Conservation (phyloP, 257 asterid species). For the Nicotiana sylvestris region DNA sequence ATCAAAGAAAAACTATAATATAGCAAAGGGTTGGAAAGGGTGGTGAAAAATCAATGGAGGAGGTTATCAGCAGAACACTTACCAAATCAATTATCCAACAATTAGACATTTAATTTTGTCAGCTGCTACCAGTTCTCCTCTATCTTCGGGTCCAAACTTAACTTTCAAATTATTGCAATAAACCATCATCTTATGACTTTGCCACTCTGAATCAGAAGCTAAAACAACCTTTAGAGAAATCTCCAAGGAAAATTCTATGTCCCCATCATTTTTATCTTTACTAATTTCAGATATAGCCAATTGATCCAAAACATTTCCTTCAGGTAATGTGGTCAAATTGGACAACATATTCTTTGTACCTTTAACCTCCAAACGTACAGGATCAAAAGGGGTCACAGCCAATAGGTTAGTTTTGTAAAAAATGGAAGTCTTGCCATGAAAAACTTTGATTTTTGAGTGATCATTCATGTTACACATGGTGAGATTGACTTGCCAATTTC, state of each 20-base stretch:
- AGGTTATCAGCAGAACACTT: not conserved
- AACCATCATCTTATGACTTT: conserved; percentile 21
- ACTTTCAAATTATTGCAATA: conserved; percentile 39
- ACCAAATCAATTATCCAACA: not conserved
- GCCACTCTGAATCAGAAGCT: conserved; percentile 8
- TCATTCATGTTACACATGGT: conserved; percentile 27
- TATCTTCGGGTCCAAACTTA: conserved; percentile 19
- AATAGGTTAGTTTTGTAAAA: conserved; percentile 31
- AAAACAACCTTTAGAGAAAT: conserved; percentile 25
- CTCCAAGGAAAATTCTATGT: conserved; percentile 31
- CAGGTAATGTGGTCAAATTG: conserved; percentile 10
- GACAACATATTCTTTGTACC: not conserved
- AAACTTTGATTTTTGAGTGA: conserved; percentile 14
- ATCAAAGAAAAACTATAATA: no score
- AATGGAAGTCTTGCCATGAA: conserved; percentile 23
- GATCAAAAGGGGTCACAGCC: conserved; percentile 20
- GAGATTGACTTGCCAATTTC: conserved; percentile 27
- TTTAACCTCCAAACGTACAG: conserved; percentile 14
- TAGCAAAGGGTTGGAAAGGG: not conserved
- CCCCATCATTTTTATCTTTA: conserved; percentile 15
- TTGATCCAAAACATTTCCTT: not conserved
- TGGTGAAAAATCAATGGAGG: not conserved
- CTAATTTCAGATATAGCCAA: conserved; percentile 10
- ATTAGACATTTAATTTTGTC: conserved; percentile 21
- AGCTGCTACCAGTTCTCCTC: conserved; percentile 24